Evolutionary conservation across 1,284 basidiomycete species (phyloP), one percentile per base, ranked within the genome.

Genomic region (Wolfiporia cocos): DNA sequence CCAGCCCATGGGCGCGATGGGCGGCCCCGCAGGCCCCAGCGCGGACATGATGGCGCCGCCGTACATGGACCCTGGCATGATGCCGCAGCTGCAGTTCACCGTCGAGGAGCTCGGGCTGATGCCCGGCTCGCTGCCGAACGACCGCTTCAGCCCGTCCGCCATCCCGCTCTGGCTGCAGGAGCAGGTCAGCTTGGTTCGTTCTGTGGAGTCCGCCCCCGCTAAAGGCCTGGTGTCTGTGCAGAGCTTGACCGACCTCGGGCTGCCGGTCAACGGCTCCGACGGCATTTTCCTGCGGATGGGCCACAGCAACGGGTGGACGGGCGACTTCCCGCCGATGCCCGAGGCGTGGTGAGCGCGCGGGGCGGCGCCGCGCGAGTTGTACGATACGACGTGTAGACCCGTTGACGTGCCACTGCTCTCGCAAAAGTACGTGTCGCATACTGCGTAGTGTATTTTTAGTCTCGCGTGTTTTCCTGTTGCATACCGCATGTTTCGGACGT

Each of bases 241-340:
- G 87, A 92, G 79, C 57, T 66, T 92, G 49, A 81, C 84, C 17
- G 91, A 94, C 61, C 78, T 94, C 5, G 90, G 91, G 14, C 66
- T 93, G 37, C 91, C 91, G n/a, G 72, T 81, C 34, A 92, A 92
- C 54, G 91, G 90, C 34, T 87, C 85, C 4, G 91, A 94, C 53
- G 89, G 86, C 5, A 83, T 93, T 41, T 93, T 94, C 67, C 63
- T 93, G 43, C 85, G 85, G 53, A 75, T 86, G 67, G 70, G 71
- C 33, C 77, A 74, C 43, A 59, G 71, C 33, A 83, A 78, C 47
- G 84, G 85, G 9, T 88, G 86, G 86, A 75, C 72, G 28, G 77
- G 78, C 36, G 83, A 86, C 55, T 81, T 86, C 55, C 69, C 75
- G 11, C 71, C 78, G 34, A 83, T 85, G 76, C 84, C 86, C 14